phyloP scores from a whole-genome alignment of 208 protist genomes.

The Trypanosomatidae sp. region DNA sequence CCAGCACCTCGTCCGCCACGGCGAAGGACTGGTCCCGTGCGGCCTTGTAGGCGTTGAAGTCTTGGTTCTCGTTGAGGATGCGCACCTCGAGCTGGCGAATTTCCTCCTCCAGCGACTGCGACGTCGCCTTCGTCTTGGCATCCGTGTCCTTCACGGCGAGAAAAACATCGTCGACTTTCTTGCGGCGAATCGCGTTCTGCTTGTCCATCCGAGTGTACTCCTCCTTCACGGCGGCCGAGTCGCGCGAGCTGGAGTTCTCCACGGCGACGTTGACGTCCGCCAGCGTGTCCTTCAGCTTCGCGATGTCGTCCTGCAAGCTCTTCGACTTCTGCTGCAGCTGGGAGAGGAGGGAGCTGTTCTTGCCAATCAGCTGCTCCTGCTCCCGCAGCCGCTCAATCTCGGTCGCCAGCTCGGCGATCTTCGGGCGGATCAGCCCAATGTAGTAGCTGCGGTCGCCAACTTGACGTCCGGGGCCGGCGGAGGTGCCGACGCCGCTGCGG shows the following conservation, averaged over 20 bases:
- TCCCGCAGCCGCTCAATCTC: constrained; percentile 87
- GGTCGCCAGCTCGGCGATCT: constrained; percentile 83
- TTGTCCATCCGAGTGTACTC: constrained; percentile 66
- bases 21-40: constrained; percentile 73
- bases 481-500: constrained; percentile 57
- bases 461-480: constrained; percentile 80
- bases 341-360: constrained; percentile 66
- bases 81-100: constrained; percentile 75
- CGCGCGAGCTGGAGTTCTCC: constrained; percentile 45
- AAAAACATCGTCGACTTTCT: constrained; percentile 84
- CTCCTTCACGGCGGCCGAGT: constrained; percentile 72
- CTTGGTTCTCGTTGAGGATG: constrained; percentile 76
- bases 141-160: constrained; percentile 79
- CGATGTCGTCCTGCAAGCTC: constrained; percentile 69
- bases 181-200: constrained; percentile 62
- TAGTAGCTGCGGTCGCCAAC: constrained; percentile 92
- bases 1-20: constrained; percentile 78
- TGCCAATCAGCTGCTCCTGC: constrained; percentile 84
- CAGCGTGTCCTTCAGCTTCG: constrained; percentile 71
- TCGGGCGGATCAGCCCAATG: constrained; percentile 85
- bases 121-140: constrained; percentile 58
- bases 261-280: constrained; percentile 73
- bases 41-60: constrained; percentile 71
- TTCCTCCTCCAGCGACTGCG: constrained; percentile 70
- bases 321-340: constrained; percentile 84